Base-by-base conservation (phyloP, 2,329 filamentous ascomycete species). In the Pseudogymnoascus sp. region DNA sequence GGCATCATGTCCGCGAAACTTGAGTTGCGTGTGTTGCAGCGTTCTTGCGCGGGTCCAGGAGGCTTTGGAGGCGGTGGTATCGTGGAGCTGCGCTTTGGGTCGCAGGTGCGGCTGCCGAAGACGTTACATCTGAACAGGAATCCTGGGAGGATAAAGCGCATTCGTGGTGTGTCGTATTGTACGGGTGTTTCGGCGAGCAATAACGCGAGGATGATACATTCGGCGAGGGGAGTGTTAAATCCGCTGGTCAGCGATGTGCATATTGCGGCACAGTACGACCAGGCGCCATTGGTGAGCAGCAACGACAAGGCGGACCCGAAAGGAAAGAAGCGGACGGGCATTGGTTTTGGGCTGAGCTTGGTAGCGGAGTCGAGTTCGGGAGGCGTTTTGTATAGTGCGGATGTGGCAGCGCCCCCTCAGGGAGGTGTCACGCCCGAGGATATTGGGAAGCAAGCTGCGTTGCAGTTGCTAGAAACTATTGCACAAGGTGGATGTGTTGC, bases 191-290 rank as follows among this genome's bases (percentile, higher is more conserved):
- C 90, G 10, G 93, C 90, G 0, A 92, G 89, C 59, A 97, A 97
- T 74, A 99, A 97, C 73, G 90, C 89, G 65, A 83, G 94, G 66
- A 95, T 97, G 90, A 99, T 97, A 71, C 90, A 96, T 71, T 85
- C 89, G 2, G 92, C 92, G 10, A 83, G 93, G 68, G 91, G 91
- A 58, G 82, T 99, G 10, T 80, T 99, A 55, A 99, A 99, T 73
- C 81, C 86, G 4, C 82, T 99, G 63, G 88, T 90, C 3, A 85
- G 88, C 6, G 94, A 99, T 72, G 93, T 96, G 45, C 94, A 97
- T 73, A 87, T 99, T 67, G 96, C 91, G 2, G 86, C 87, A 4
- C 85, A 88, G 66, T 91, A 92, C 67, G 90, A 90, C 67, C 82
- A 84, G 66, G 84, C 85, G 59, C 84, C 84, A 10, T 70, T 86